Evolutionary conservation across 164 flowering plant species (phyloP).

Genomic region (Berberis thunbergii): DNA sequence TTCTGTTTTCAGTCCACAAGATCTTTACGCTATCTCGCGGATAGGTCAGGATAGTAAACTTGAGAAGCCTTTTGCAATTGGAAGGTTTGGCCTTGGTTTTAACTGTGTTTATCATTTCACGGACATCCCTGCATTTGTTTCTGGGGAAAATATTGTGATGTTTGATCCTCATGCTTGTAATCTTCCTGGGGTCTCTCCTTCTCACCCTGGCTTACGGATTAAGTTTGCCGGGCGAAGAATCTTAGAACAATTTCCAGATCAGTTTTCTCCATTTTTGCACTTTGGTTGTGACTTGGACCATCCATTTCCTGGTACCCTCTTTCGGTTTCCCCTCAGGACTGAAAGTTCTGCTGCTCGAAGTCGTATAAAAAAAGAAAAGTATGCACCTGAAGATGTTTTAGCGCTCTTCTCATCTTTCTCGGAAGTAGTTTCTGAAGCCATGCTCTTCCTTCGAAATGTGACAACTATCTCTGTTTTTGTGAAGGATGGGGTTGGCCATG

Average conservation of each 20-base stretch:
- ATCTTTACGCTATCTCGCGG: slow-evolving; percentile 95
- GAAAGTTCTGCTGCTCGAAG: slow-evolving; percentile 62
- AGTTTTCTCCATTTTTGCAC: slow-evolving; percentile 81
- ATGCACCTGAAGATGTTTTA: slow-evolving; percentile 75
- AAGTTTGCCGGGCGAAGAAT: slow-evolving; percentile 72
- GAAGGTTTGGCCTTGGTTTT: slow-evolving; percentile 97
- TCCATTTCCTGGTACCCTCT: slow-evolving; percentile 86
- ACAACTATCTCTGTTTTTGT: slow-evolving; percentile 66
- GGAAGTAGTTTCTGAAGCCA: slow-evolving; percentile 57
- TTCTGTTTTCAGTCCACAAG: slow-evolving; percentile 87
- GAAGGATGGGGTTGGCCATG: slow-evolving; percentile 63
- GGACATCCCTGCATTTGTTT: slow-evolving; percentile 91
- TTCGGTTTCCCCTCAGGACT: slow-evolving; percentile 88
- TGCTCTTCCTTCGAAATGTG: slow-evolving; percentile 83
- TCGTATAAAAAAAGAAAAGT: slow-evolving; percentile 79
- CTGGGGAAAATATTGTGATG: slow-evolving; percentile 94
- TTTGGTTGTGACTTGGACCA: slow-evolving; percentile 91
- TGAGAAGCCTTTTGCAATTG: slow-evolving; percentile 92
- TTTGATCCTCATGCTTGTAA: slow-evolving; percentile 97
- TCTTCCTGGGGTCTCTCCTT: slow-evolving; percentile 93
- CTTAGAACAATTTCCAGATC: slow-evolving; percentile 95
- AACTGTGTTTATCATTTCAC: slow-evolving; percentile 98
- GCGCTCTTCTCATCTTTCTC: slow-evolving; percentile 77
- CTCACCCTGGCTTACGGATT: slow-evolving; percentile 90
- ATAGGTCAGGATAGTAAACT: slow-evolving; percentile 98